Evolutionary conservation across 306 rosid genomes (phyloP).

Genomic region (Luffa aegyptiaca): DNA sequence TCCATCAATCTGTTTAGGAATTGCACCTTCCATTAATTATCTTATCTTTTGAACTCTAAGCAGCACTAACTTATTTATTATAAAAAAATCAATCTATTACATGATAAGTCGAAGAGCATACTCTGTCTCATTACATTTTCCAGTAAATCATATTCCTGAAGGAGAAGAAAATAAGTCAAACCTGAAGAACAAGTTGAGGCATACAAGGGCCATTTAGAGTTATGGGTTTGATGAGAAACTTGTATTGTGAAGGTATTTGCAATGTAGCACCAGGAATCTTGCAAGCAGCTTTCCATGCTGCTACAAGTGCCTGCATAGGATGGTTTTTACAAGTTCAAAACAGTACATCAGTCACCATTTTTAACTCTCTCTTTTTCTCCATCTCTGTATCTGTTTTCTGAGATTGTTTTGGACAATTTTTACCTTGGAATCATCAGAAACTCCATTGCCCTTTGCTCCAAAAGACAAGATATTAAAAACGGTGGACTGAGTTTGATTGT

Average conservation of each 20-base stretch:
- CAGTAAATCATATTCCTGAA: not conserved
- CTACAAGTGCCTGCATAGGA: constrained; percentile 48
- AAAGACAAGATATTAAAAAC: constrained; percentile 47
- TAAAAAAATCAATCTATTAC: not conserved
- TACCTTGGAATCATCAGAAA: constrained; percentile 80
- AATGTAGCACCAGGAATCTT: constrained; percentile 47
- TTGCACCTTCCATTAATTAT: constrained; percentile 5
- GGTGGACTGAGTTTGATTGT: constrained; percentile 16
- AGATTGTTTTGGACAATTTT: not conserved
- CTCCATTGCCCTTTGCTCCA: constrained; percentile 78
- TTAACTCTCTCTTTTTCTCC: not conserved
- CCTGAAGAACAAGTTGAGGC: constrained; percentile 80
- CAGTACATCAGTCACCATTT: not conserved
- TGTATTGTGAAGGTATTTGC: constrained; percentile 49
- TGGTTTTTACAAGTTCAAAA: not conserved
- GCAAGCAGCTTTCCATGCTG: constrained; percentile 87
- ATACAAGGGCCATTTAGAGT: constrained; percentile 83
- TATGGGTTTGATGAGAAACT: constrained; percentile 52
- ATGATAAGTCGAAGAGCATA: not conserved
- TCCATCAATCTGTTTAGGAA: constrained; percentile 68
- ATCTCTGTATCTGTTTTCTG: not conserved
- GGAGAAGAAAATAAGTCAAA: constrained; percentile 10
- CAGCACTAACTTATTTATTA: not conserved
- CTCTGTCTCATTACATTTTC: not conserved
- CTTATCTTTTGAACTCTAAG: not conserved